Conservation (phyloP, 768 basidiomycete genomes). For the Coprinellus aureogranulatus region DNA sequence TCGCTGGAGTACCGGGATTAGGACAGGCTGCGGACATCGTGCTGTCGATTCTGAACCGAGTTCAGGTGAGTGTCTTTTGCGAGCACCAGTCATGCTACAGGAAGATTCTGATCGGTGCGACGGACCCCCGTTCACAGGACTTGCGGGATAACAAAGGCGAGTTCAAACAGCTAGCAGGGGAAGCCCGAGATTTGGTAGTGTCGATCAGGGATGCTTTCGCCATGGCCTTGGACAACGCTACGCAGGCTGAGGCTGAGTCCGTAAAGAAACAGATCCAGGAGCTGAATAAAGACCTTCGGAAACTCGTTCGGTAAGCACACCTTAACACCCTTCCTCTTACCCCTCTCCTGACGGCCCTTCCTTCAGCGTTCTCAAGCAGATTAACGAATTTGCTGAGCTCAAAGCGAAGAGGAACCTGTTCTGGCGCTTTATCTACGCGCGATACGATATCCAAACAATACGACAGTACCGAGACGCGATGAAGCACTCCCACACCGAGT, state of each 20-base stretch:
- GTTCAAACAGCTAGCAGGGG: neutral
- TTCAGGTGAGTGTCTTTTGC: neutral
- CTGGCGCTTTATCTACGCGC: neutral
- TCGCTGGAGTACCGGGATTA: neutral
- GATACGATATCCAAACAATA: neutral
- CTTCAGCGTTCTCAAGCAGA: neutral
- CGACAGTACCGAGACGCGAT: neutral
- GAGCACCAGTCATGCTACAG: neutral
- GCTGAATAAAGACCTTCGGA: neutral
- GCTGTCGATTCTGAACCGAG: neutral
- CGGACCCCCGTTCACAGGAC: neutral
- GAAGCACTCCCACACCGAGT: neutral
- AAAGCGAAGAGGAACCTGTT: neutral
- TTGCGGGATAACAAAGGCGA: neutral
- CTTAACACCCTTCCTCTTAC: neutral
- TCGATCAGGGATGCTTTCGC: neutral
- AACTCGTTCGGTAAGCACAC: neutral
- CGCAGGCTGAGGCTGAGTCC: neutral
- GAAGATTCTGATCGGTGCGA: neutral
- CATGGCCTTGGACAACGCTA: neutral
- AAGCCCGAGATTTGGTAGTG: neutral
- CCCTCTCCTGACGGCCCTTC: neutral
- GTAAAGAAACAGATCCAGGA: neutral
- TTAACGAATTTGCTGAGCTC: neutral
- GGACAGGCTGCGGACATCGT: neutral